These are phyloP conservation scores for Barnettozyma californica DNA, from an alignment of 805 yeast species.

Conservation along the genomic window DNA sequence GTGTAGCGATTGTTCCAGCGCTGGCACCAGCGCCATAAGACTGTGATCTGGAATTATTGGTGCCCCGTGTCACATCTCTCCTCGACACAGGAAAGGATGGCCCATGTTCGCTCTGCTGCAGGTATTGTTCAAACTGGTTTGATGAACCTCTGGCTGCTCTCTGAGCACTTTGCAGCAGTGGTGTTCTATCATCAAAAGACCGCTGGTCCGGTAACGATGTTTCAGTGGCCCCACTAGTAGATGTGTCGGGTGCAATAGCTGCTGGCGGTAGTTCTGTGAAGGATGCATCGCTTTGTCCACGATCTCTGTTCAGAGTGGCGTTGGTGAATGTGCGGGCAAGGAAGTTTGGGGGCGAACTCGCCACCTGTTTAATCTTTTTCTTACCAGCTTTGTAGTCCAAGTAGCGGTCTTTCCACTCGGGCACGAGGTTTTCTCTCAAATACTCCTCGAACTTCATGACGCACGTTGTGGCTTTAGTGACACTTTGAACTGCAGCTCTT, in stretches of 20 bases:
- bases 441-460: constrained; percentile 14
- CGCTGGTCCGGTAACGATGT: neutral
- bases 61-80: constrained; percentile 1
- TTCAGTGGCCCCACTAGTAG: neutral
- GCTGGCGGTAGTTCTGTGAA: constrained; percentile 22
- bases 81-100: constrained; percentile 3
- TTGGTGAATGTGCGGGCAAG: constrained; percentile 4
- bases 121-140: neutral
- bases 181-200: constrained; percentile 21
- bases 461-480: neutral
- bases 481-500: neutral
- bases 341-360: constrained; percentile 14
- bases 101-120: neutral
- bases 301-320: neutral
- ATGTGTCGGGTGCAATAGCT: constrained; percentile 10
- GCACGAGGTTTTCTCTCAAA: constrained; percentile 37
- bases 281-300: neutral
- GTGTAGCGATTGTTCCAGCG: constrained; percentile 13
- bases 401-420: constrained; percentile 85
- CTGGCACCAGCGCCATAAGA: constrained; percentile 19
- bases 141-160: constrained; percentile 1
- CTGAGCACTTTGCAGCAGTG: constrained; percentile 14
- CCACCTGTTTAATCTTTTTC: constrained; percentile 25
- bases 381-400: constrained; percentile 54
- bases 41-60: constrained; percentile 2